Base-by-base conservation (phyloP, 2,329 filamentous ascomycete species). In the Beauveria australis region DNA sequence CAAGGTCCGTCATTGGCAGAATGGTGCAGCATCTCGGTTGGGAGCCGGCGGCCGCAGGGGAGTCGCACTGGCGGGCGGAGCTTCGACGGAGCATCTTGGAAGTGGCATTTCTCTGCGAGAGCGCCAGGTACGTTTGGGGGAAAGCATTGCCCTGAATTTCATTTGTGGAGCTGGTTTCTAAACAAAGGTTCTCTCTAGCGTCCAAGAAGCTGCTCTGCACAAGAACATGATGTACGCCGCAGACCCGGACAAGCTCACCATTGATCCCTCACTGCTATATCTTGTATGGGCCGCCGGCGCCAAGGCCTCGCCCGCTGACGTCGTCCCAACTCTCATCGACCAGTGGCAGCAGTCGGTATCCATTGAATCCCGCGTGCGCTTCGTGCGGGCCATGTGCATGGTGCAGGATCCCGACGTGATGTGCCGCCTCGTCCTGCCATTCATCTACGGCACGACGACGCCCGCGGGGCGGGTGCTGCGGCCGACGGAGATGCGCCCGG, bases 1-100 rank as follows among this genome's bases (percentile, higher is more conserved):
- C 94, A 71, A 83, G 87, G 63, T 83, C 90, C 9, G 81, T 97
- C 26, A 83, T 90, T 62, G 87, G 86, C 69, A 79, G 83, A 66
- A 93, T 92, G 74, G 88, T 92, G 0, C 92, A 96, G 72, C 83
- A 92, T 70, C 76, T 95, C 51, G 93, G 93, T 61, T 97, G 93
- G 93, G 77, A 84, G 16, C 91, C 91, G 69, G 78, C 91, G 69
- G 78, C 81, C n/a, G 75, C 86, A 43, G 80, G 81, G 54, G 93
- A 97, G 67, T 88, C 92, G 68, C 96, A 89, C 73, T 85, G 96
- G 49, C 87, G 83, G 14, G 85, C 88, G 26, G 86, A 96, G 68
- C 81, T 97, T 54, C 89, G 94, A 61, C 89, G 93, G 73, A 81
- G 91, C 48, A 81, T 99, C 30, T 86, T 97, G 63, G 75, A 84